These are phyloP conservation scores for Pinus albicaulis DNA, from an alignment of 75 land plant species.

Conservation along the genomic window DNA sequence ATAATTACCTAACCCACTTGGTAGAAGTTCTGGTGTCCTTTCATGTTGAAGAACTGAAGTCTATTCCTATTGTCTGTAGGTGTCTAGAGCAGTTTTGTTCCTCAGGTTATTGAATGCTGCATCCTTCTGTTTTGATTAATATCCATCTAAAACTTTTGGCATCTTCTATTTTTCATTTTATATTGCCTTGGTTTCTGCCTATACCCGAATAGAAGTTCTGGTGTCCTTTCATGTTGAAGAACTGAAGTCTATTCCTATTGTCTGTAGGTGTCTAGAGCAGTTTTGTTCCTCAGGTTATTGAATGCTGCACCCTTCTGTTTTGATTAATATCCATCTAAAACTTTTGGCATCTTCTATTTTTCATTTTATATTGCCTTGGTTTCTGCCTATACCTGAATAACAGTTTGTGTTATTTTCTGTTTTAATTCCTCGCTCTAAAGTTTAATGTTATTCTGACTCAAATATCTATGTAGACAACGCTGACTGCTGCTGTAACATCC, in stretches of 20 bases:
- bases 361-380: background rate
- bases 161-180: background rate
- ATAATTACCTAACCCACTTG: too few species aligned
- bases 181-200: background rate
- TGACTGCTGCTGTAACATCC: background rate
- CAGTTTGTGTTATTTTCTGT: background rate
- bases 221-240: too few species aligned
- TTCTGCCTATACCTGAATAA: background rate
- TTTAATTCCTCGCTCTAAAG: background rate
- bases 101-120: background rate
- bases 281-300: background rate
- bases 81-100: background rate
- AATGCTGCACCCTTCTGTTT: background rate
- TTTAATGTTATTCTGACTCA: background rate
- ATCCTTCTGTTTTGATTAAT: background rate
- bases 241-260: too few species aligned
- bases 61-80: background rate
- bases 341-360: background rate
- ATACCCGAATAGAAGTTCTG: background rate
- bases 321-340: background rate
- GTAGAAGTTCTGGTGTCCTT: too few species aligned
- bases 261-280: background rate
- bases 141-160: constrained; percentile 1
- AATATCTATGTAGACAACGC: background rate
- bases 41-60: too few species aligned